Percentiles rank a stretch among this genome's conserved stretches.
phyloP scores from a whole-genome alignment of 345 rosid species.

The Eutrema japonicum region DNA sequence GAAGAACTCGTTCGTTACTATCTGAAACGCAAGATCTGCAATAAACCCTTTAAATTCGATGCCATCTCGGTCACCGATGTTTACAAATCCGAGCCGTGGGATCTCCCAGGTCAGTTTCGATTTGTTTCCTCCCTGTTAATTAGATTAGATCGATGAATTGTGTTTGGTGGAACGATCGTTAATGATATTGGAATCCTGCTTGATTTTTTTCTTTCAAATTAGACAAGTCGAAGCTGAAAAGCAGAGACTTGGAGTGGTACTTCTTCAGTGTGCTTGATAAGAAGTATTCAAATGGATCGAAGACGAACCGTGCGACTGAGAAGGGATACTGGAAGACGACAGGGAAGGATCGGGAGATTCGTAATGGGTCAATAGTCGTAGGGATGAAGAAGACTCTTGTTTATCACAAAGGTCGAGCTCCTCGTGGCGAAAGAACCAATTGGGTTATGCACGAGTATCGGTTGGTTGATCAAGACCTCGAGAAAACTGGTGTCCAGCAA shows the following conservation, averaged over 20 bases:
- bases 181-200: background rate
- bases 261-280: conserved; percentile 81
- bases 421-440: conserved; percentile 76
- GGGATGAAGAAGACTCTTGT: conserved; percentile 99
- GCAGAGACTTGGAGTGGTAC: conserved; percentile 95
- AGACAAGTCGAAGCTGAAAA: conserved; percentile 82
- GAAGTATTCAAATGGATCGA: conserved; percentile 84
- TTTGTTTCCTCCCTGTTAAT: background rate
- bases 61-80: conserved; percentile 75
- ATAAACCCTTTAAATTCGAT: conserved; percentile 70
- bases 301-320: conserved; percentile 93
- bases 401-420: conserved; percentile 87
- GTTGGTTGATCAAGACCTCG: conserved; percentile 62
- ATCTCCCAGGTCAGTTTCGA: conserved; percentile 70
- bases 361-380: conserved; percentile 49
- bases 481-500: conserved; percentile 59
- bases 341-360: conserved; percentile 81
- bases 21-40: conserved; percentile 75
- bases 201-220: background rate
- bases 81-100: conserved; percentile 94
- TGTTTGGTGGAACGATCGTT: background rate
- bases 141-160: background rate
- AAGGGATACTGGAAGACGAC: conserved; percentile 97
- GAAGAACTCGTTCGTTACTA: conserved; percentile 96
- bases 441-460: conserved; percentile 99